A percentile compares a stretch with the other conserved stretches of the same genome.
Conservation (phyloP, 1,284 basidiomycete genomes). For the Taiwanofungus camphoratus region DNA sequence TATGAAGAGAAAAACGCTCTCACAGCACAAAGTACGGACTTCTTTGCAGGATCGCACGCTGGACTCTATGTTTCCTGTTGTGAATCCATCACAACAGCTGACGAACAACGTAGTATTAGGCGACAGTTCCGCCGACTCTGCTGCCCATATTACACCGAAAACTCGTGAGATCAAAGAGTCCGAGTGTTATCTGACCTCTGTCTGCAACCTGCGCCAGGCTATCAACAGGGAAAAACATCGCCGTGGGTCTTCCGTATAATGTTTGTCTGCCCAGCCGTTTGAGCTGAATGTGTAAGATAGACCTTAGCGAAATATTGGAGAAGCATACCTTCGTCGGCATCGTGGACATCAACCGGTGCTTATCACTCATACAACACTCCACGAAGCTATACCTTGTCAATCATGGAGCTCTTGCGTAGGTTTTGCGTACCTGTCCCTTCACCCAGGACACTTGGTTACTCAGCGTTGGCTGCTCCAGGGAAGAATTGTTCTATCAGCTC, state of each 20-base stretch:
- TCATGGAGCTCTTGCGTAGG: slow-evolving; percentile 77
- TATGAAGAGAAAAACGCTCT: slow-evolving; percentile 41
- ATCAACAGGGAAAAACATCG: slow-evolving; percentile 60
- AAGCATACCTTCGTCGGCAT: slow-evolving; percentile 93
- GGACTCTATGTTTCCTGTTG: slow-evolving; percentile 84
- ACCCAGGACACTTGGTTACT: not conserved
- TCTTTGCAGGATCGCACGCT: slow-evolving; percentile 86
- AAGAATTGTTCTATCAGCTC: slow-evolving; percentile 95
- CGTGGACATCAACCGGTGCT: slow-evolving; percentile 69
- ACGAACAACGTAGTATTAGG: no score
- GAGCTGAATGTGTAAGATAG: slow-evolving; percentile 35
- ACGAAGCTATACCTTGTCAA: slow-evolving; percentile 90
- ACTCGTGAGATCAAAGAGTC: slow-evolving; percentile 68
- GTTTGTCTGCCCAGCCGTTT: not conserved
- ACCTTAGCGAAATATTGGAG: slow-evolving; percentile 76
- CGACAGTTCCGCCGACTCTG: slow-evolving; percentile 6
- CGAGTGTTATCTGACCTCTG: slow-evolving; percentile 76
- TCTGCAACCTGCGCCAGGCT: slow-evolving; percentile 60
- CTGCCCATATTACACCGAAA: slow-evolving; percentile 2
- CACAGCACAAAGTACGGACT: slow-evolving; percentile 91
- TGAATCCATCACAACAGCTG: slow-evolving; percentile 39
- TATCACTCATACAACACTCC: slow-evolving; percentile 83
- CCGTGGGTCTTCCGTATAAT: slow-evolving; percentile 41
- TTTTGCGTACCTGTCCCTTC: slow-evolving; percentile 9
- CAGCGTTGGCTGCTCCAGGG: slow-evolving; percentile 41